Evolutionary conservation across 1,139 yeast genomes (phyloP).

Genomic region (Sugiyamaella paludigena): DNA sequence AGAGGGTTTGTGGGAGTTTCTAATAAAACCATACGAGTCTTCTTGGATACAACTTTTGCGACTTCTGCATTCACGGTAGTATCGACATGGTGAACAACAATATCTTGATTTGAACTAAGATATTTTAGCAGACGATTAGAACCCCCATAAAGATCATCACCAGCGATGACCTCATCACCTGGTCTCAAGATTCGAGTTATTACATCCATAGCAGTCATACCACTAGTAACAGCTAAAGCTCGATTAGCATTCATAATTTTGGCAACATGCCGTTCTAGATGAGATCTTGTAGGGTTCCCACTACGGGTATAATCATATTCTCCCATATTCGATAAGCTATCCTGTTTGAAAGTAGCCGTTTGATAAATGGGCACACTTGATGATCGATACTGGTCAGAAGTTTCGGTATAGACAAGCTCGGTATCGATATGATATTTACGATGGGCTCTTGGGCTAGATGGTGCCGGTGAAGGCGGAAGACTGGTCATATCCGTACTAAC

Average conservation of each 20-base stretch:
- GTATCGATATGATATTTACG: conserved; percentile 53
- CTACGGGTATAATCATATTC: conserved; percentile 89
- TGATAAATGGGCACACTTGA: conserved; percentile 89
- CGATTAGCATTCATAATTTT: conserved; percentile 71
- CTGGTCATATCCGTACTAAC: no score
- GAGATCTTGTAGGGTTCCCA: conserved; percentile 91
- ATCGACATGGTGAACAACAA: conserved; percentile 73
- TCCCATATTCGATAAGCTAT: conserved; percentile 70
- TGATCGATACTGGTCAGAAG: conserved; percentile 72
- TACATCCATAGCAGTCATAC: conserved; percentile 91
- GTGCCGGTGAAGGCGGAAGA: conserved; percentile 42
- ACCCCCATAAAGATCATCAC: conserved; percentile 92
- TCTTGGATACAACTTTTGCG: conserved; percentile 40
- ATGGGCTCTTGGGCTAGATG: conserved; percentile 36
- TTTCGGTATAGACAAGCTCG: conserved; percentile 65
- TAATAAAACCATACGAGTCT: conserved; percentile 71
- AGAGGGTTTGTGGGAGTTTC: conserved; percentile 93
- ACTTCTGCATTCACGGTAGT: conserved; percentile 69
- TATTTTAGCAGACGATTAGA: conserved; percentile 81
- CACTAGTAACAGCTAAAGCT: conserved; percentile 80
- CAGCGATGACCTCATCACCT: conserved; percentile 85
- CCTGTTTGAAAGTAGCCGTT: conserved; percentile 89
- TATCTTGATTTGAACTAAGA: conserved; percentile 62
- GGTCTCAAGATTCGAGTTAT: conserved; percentile 69
- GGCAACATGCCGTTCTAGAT: conserved; percentile 72